Conservation (phyloP, 2,329 filamentous ascomycete species). For the Phialophora chinensis region DNA sequence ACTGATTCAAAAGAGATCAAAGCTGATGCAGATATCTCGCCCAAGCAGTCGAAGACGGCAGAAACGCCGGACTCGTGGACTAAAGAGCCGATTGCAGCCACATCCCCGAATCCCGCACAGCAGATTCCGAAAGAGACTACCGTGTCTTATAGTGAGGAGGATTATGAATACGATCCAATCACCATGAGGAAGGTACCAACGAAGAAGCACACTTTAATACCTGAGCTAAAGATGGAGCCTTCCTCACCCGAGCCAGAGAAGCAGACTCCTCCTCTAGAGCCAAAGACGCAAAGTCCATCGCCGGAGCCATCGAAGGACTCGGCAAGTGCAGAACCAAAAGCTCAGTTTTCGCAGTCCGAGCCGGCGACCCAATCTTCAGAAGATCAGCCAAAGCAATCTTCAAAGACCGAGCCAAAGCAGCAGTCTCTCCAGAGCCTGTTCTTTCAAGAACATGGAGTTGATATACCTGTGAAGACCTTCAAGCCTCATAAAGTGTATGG, state of each 20-base stretch:
- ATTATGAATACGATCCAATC: constrained; percentile 51
- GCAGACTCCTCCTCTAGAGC: background rate
- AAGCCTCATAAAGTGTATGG: constrained; percentile 36
- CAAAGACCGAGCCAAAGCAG: constrained; percentile 11
- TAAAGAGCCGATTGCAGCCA: background rate
- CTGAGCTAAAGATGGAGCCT: background rate
- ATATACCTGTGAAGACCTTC: constrained; percentile 39
- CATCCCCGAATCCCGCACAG: background rate
- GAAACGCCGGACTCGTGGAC: constrained; percentile 15
- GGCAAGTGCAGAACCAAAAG: background rate
- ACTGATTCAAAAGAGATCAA: constrained; percentile 36
- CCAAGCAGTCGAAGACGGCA: constrained; percentile 6
- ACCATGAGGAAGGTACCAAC: constrained; percentile 49
- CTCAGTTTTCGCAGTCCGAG: background rate
- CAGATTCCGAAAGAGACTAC: constrained; percentile 1
- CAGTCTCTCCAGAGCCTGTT: constrained; percentile 33
- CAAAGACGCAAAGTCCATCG: background rate
- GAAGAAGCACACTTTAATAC: constrained; percentile 24
- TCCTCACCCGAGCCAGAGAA: background rate
- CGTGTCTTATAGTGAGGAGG: constrained; percentile 14
- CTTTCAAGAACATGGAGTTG: constrained; percentile 37
- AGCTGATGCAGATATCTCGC: background rate
- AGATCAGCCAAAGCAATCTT: background rate
- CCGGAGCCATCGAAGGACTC: background rate
- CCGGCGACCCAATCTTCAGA: background rate